Conservation (phyloP, 371 early-diverging fungal genomes). For the Mucor racemosus region DNA sequence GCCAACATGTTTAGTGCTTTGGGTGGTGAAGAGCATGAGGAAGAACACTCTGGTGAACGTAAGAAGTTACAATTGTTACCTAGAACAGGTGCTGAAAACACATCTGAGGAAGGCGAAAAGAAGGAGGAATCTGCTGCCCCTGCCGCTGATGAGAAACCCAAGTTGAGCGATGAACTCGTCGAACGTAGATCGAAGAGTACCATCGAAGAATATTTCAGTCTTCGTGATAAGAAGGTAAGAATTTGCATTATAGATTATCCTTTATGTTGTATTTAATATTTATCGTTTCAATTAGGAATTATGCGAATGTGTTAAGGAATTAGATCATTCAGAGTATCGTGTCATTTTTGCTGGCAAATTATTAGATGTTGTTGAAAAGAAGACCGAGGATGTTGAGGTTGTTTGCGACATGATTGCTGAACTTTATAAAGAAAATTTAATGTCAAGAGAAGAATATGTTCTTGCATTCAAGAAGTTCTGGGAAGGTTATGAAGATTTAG, state of each 20-base stretch:
- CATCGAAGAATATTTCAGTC: slow-evolving; percentile 70
- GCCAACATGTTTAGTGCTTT: slow-evolving; percentile 67
- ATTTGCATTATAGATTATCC: background rate
- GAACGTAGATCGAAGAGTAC: slow-evolving; percentile 68
- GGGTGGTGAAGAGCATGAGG: slow-evolving; percentile 52
- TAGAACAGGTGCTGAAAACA: slow-evolving; percentile 27
- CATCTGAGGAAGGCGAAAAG: slow-evolving; percentile 17
- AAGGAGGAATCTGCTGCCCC: slow-evolving; percentile 14
- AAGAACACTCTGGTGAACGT: slow-evolving; percentile 42
- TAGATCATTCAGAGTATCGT: slow-evolving; percentile 60
- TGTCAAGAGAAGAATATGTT: slow-evolving; percentile 46
- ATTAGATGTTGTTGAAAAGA: slow-evolving; percentile 56
- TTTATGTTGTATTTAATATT: no score
- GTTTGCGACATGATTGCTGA: slow-evolving; percentile 60
- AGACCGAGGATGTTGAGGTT: slow-evolving; percentile 60
- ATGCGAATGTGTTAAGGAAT: slow-evolving; percentile 73
- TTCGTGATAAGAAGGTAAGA: slow-evolving; percentile 58
- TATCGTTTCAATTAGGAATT: slow-evolving; percentile 39
- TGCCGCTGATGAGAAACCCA: slow-evolving; percentile 37
- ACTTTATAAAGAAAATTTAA: slow-evolving; percentile 44
- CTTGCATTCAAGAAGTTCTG: slow-evolving; percentile 66
- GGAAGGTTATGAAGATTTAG: slow-evolving; percentile 76
- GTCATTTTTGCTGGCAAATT: slow-evolving; percentile 52
- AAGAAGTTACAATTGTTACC: slow-evolving; percentile 51
- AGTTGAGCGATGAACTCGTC: slow-evolving; percentile 61